A percentile compares a stretch with the other conserved stretches of the same genome.
Evolutionary conservation across 164 flowering plant genomes (phyloP).

Genomic region (Chimonanthus praecox): DNA sequence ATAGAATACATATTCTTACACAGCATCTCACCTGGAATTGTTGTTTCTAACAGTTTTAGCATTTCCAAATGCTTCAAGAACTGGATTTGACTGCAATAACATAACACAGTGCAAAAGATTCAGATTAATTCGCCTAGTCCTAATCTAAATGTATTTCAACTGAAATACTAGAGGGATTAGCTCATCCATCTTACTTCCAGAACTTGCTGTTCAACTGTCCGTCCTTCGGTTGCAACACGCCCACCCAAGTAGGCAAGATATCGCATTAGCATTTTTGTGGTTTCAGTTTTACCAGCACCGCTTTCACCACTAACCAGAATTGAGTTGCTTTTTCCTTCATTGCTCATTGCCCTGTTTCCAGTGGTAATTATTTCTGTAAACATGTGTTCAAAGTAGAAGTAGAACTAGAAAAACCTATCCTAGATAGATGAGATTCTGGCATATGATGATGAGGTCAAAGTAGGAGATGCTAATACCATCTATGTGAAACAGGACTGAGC

Average conservation of each 20-base stretch:
- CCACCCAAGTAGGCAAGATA: constrained; percentile 89
- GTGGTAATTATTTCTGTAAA: constrained; percentile 3
- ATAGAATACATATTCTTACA: no score
- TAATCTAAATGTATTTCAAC: not conserved
- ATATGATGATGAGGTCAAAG: not conserved
- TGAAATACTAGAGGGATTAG: not conserved
- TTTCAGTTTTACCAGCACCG: constrained; percentile 92
- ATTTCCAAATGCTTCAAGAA: no score
- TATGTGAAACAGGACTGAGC: constrained; percentile 4
- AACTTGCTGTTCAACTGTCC: constrained; percentile 78
- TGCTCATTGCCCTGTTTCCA: constrained; percentile 60
- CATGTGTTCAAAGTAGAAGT: not conserved
- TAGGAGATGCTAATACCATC: not conserved
- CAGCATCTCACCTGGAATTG: constrained; percentile 66
- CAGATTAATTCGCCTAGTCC: constrained; percentile 3
- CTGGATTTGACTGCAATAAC: constrained; percentile 56
- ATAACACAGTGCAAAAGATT: constrained; percentile 10
- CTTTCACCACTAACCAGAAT: constrained; percentile 88
- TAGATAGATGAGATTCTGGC: no score
- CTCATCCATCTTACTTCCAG: constrained; percentile 55
- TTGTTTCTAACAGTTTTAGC: constrained; percentile 42
- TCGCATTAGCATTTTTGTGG: constrained; percentile 89
- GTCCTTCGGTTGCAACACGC: constrained; percentile 50
- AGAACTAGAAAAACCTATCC: no score
- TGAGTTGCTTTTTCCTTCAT: constrained; percentile 68